phyloP scores from a whole-genome alignment of 495 filamentous ascomycete species.

The Pyronema domesticum region DNA sequence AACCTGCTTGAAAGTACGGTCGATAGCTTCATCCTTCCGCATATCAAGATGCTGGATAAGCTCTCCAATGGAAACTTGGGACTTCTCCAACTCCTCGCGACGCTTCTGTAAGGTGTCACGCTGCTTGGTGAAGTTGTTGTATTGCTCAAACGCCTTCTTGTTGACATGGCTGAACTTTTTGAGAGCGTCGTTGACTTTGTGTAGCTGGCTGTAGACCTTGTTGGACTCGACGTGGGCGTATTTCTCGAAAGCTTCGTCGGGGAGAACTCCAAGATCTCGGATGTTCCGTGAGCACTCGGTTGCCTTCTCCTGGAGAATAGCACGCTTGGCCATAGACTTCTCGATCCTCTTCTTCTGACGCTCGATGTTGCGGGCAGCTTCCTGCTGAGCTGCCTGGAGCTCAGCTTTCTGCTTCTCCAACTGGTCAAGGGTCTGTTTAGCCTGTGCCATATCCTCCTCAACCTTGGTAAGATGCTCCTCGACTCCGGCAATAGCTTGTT shows the following conservation, averaged over 20 bases:
- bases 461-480: slow-evolving; percentile 49
- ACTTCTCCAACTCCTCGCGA: slow-evolving; percentile 64
- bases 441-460: slow-evolving; percentile 52
- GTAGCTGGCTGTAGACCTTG: slow-evolving; percentile 60
- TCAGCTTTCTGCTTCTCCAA: slow-evolving; percentile 47
- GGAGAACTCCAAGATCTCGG: slow-evolving; percentile 78
- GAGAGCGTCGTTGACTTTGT: slow-evolving; percentile 80
- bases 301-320: slow-evolving; percentile 53
- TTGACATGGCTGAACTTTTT: slow-evolving; percentile 97
- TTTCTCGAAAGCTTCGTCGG: slow-evolving; percentile 84
- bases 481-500: slow-evolving; percentile 42
- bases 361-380: slow-evolving; percentile 64
- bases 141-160: slow-evolving; percentile 98
- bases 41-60: slow-evolving; percentile 85
- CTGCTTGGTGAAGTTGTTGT: slow-evolving; percentile 88
- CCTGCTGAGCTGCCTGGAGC: slow-evolving; percentile 49
- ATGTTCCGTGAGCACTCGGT: slow-evolving; percentile 73
- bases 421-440: slow-evolving; percentile 38
- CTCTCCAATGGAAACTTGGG: slow-evolving; percentile 69
- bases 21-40: slow-evolving; percentile 87
- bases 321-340: slow-evolving; percentile 73
- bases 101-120: slow-evolving; percentile 67
- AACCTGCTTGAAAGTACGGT: slow-evolving; percentile 96
- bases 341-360: slow-evolving; percentile 82
- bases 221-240: slow-evolving; percentile 68